Evolutionary conservation across 2,329 filamentous ascomycete genomes (phyloP).

Genomic region (Fusarium penzigii): DNA sequence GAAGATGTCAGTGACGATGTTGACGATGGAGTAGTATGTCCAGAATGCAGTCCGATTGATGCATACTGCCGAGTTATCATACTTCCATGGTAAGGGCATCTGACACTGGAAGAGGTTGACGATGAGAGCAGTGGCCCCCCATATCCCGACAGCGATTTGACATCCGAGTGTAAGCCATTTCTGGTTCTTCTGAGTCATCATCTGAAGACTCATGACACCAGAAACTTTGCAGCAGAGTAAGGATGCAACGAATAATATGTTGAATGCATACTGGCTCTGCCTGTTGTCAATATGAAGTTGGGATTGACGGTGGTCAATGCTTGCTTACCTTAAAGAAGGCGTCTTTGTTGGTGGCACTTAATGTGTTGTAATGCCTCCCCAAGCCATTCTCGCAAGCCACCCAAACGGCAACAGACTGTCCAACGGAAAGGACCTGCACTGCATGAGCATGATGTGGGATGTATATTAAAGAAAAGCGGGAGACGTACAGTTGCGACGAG

Average conservation of each 20-base stretch:
- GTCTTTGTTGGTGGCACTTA: slow-evolving; percentile 14
- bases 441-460: neutral
- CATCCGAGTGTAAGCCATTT: slow-evolving; percentile 19
- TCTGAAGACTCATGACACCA: slow-evolving; percentile 25
- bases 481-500: slow-evolving; percentile 27
- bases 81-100: slow-evolving; percentile 29
- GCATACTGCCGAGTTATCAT: slow-evolving; percentile 22
- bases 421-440: slow-evolving; percentile 18
- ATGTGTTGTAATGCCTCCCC: slow-evolving; percentile 17
- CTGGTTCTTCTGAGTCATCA: slow-evolving; percentile 26
- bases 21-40: slow-evolving; percentile 30
- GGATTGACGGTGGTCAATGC: neutral
- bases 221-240: slow-evolving; percentile 30
- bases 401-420: slow-evolving; percentile 23
- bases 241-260: slow-evolving; percentile 27
- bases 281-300: slow-evolving; percentile 1
- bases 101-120: slow-evolving; percentile 31
- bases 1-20: slow-evolving; percentile 32
- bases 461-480: no score
- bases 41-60: slow-evolving; percentile 25
- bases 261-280: slow-evolving; percentile 30
- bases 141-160: slow-evolving; percentile 20
- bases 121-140: slow-evolving; percentile 26
- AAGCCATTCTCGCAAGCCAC: slow-evolving; percentile 26
- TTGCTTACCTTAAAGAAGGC: slow-evolving; percentile 29